Evolutionary conservation across 352 stramenopile species (phyloP).

Genomic region (Globisporangium iwayamae): DNA sequence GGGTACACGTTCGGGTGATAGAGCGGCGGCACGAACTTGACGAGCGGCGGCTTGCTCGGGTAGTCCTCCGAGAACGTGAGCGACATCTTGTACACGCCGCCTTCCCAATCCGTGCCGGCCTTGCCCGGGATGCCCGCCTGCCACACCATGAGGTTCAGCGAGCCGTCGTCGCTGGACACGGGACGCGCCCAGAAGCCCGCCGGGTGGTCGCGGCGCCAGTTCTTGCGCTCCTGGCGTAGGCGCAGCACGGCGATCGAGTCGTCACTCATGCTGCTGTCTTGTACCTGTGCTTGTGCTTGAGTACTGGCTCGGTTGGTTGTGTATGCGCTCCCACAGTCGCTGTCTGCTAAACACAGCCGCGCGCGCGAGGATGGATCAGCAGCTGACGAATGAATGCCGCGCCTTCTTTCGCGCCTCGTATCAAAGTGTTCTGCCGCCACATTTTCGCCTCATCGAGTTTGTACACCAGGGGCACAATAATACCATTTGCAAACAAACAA

Average conservation of each 20-base stretch:
- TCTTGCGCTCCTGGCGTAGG: slow-evolving; percentile 92
- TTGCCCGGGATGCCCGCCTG: slow-evolving; percentile 96
- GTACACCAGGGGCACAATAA: not conserved
- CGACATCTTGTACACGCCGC: slow-evolving; percentile 95
- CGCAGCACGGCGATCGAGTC: slow-evolving; percentile 89
- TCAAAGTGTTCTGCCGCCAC: slow-evolving; percentile 3
- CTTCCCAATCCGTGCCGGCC: slow-evolving; percentile 95
- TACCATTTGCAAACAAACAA: not conserved
- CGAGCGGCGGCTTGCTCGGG: slow-evolving; percentile 96
- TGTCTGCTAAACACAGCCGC: not conserved
- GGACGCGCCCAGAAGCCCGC: slow-evolving; percentile 97
- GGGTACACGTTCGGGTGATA: slow-evolving; percentile 98
- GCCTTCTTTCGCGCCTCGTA: slow-evolving; percentile 6
- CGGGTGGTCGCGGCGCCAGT: slow-evolving; percentile 93
- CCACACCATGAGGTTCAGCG: slow-evolving; percentile 97
- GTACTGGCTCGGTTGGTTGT: not conserved
- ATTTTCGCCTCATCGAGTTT: not conserved
- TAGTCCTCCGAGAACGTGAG: slow-evolving; percentile 98
- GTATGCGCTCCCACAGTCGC: not conserved
- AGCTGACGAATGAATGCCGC: not conserved
- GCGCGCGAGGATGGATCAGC: not conserved
- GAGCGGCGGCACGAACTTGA: slow-evolving; percentile 97
- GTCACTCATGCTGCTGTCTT: slow-evolving; percentile 49
- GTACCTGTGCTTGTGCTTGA: not conserved
- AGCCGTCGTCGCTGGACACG: slow-evolving; percentile 90